Percentiles rank a stretch among this genome's conserved stretches.
These are phyloP conservation scores for Cytospora leucostoma DNA, from an alignment of 2,329 filamentous ascomycete species.

Conservation along the genomic window DNA sequence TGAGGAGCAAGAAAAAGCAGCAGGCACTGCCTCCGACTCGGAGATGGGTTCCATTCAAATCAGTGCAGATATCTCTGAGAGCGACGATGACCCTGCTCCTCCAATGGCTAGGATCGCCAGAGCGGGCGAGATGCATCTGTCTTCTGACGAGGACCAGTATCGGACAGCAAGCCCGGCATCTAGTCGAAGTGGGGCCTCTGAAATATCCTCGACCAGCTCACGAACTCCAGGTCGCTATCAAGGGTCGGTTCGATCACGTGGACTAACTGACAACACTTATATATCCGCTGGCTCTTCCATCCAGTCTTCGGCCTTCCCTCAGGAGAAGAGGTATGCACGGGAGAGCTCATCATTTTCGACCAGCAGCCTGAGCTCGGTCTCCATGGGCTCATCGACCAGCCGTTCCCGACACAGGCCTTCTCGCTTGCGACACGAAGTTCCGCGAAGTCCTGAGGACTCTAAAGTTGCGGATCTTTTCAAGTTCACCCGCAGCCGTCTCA, in stretches of 20 bases:
- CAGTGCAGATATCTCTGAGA: conserved; percentile 65
- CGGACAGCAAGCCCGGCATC: conserved; percentile 69
- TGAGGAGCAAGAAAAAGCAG: conserved; percentile 65
- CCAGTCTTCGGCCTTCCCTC: conserved; percentile 39
- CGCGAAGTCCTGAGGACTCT: conserved; percentile 74
- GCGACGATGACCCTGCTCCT: conserved; percentile 76
- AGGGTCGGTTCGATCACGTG: conserved; percentile 54
- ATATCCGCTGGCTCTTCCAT: conserved; percentile 67
- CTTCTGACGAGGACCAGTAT: conserved; percentile 61
- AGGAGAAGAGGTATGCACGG: conserved; percentile 15
- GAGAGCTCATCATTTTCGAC: conserved; percentile 58
- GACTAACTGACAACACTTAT: conserved; percentile 64
- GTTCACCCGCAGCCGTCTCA: conserved; percentile 76
- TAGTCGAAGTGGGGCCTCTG: conserved; percentile 63
- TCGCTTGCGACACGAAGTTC: conserved; percentile 75
- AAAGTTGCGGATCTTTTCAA: conserved; percentile 81
- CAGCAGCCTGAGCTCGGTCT: conserved; percentile 51
- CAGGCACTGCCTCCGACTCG: conserved; percentile 55
- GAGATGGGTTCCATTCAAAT: conserved; percentile 57
- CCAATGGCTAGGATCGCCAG: conserved; percentile 75
- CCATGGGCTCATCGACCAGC: conserved; percentile 50
- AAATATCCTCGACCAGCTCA: conserved; percentile 56
- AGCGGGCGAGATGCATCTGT: conserved; percentile 63
- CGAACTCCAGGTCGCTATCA: conserved; percentile 52
- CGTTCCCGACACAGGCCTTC: conserved; percentile 58